A percentile compares a stretch with the other conserved stretches of the same genome.
These are phyloP conservation scores for Suhomyces vadensis DNA, from an alignment of 805 yeast species.

Conservation along the genomic window DNA sequence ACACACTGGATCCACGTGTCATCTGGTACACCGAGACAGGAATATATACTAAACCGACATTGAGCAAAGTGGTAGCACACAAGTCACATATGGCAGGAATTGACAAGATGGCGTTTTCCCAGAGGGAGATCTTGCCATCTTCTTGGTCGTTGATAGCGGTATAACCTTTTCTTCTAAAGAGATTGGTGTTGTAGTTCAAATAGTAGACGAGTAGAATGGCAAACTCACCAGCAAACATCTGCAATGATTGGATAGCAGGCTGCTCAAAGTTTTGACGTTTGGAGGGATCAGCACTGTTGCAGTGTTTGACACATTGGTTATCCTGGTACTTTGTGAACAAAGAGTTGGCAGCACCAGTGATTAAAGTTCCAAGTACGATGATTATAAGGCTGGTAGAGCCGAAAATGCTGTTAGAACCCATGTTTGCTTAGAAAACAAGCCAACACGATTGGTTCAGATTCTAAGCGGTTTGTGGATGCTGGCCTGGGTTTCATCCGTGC, in stretches of 20 bases:
- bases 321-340: slow-evolving; percentile 75
- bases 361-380: slow-evolving; percentile 52
- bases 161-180: slow-evolving; percentile 15
- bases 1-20: slow-evolving; percentile 78
- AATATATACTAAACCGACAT: slow-evolving; percentile 68
- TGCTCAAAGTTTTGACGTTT: slow-evolving; percentile 62
- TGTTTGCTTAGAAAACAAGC: background rate
- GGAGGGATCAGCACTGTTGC: slow-evolving; percentile 45
- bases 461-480: background rate
- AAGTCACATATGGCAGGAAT: slow-evolving; percentile 74
- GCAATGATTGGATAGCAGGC: slow-evolving; percentile 76
- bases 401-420: slow-evolving; percentile 2
- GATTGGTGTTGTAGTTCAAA: slow-evolving; percentile 22
- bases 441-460: background rate
- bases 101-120: slow-evolving; percentile 33
- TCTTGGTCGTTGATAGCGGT: slow-evolving; percentile 13
- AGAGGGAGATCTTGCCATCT: slow-evolving; percentile 14
- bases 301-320: slow-evolving; percentile 63
- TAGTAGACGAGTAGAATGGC: slow-evolving; percentile 46
- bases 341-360: slow-evolving; percentile 73
- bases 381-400: slow-evolving; percentile 1
- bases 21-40: slow-evolving; percentile 83
- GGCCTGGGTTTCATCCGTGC: slow-evolving; percentile 2
- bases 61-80: slow-evolving; percentile 71
- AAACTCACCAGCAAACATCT: slow-evolving; percentile 78